A percentile compares a stretch with the other conserved stretches of the same genome.
These are phyloP conservation scores for Penicillium brevicompactum DNA, from an alignment of 2,329 filamentous ascomycete genomes.

Conservation along the genomic window DNA sequence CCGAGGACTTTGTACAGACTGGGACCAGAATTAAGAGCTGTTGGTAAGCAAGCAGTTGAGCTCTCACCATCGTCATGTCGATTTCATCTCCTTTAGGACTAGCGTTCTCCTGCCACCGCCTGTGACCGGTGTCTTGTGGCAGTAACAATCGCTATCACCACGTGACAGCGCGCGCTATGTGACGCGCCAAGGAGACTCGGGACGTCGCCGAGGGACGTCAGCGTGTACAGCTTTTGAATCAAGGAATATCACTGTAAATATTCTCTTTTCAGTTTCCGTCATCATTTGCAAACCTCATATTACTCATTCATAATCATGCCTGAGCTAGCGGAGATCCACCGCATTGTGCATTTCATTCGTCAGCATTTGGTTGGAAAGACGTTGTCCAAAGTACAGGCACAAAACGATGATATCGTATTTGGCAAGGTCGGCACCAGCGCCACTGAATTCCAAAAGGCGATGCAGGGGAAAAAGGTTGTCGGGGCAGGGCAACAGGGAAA, in stretches of 20 bases:
- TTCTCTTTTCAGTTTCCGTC: slow-evolving; percentile 1
- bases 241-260: slow-evolving; percentile 4
- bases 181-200: not conserved
- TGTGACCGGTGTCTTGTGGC: not conserved
- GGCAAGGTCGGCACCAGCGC: slow-evolving; percentile 86
- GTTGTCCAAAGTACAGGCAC: slow-evolving; percentile 68
- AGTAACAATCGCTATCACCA: not conserved
- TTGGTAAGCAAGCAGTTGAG: not conserved
- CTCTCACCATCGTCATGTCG: not conserved
- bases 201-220: not conserved
- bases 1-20: not conserved
- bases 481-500: slow-evolving; percentile 86
- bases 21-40: not conserved
- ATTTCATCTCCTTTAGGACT: not conserved
- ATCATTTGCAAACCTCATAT: not conserved
- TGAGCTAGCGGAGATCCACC: slow-evolving; percentile 67
- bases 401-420: slow-evolving; percentile 83
- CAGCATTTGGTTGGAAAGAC: slow-evolving; percentile 82
- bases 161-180: slow-evolving; percentile 3
- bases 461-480: slow-evolving; percentile 72
- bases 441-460: slow-evolving; percentile 69
- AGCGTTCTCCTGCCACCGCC: not conserved
- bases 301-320: slow-evolving; percentile 41
- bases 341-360: slow-evolving; percentile 81
- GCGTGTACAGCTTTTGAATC: not conserved